A percentile compares a stretch with the other conserved stretches of the same genome.
phyloP scores from a whole-genome alignment of 257 asterid species.

The Solanum dulcamara region DNA sequence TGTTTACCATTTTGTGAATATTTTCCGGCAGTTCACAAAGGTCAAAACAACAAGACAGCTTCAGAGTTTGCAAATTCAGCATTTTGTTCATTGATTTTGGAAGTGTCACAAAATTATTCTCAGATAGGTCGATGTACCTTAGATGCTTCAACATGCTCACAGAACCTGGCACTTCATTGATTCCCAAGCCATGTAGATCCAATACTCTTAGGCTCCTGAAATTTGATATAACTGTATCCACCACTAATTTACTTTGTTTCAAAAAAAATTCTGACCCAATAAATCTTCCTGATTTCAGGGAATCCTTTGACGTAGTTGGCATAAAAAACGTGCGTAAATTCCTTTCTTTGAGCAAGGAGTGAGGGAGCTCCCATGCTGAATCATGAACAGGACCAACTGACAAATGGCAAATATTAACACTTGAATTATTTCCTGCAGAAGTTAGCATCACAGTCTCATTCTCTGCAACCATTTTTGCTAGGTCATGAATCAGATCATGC shows the following conservation, averaged over 20 bases:
- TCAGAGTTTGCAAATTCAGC: constrained; percentile 7
- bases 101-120: neutral
- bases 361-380: neutral
- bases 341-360: neutral
- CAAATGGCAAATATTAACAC: constrained; percentile 1
- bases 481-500: constrained; percentile 16
- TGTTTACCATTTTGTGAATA: constrained; percentile 1
- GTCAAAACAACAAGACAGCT: constrained; percentile 3
- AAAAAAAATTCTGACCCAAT: neutral
- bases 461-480: constrained; percentile 12
- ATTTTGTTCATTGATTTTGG: neutral
- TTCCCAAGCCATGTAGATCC: neutral
- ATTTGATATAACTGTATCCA: neutral
- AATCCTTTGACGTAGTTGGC: neutral
- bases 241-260: neutral
- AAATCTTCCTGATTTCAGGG: neutral
- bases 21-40: neutral
- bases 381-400: neutral
- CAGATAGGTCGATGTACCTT: neutral
- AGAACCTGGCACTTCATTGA: constrained; percentile 1
- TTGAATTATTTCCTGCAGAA: neutral
- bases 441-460: neutral
- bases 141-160: constrained; percentile 4
- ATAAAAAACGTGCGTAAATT: constrained; percentile 9
- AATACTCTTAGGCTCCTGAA: constrained; percentile 5